A percentile compares a stretch with the other conserved stretches of the same genome.
phyloP scores from a whole-genome alignment of 2,329 filamentous ascomycete genomes.

The Geoglossum cookeanum region DNA sequence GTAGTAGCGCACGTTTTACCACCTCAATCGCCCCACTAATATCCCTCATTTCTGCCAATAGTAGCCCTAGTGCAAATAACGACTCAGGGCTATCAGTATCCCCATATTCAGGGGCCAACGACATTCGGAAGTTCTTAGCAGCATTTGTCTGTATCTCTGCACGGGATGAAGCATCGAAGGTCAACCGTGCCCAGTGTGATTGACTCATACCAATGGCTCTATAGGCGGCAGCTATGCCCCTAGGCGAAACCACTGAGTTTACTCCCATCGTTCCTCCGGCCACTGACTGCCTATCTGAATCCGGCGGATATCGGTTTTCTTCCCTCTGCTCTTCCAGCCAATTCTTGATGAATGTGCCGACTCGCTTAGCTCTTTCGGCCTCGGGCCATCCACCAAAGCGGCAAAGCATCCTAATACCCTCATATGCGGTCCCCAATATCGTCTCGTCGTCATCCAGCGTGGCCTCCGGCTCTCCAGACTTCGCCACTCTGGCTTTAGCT shows the following conservation, averaged over 20 bases:
- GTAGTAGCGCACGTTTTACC: conserved; percentile 55
- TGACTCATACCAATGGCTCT: conserved; percentile 71
- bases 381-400: conserved; percentile 58
- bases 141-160: conserved; percentile 60
- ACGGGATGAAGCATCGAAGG: conserved; percentile 53
- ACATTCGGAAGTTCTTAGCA: conserved; percentile 53
- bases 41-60: conserved; percentile 77
- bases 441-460: conserved; percentile 62
- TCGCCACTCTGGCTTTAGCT: conserved; percentile 66
- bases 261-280: conserved; percentile 12
- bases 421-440: conserved; percentile 57
- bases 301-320: conserved; percentile 16
- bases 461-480: conserved; percentile 46
- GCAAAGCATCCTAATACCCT: conserved; percentile 64
- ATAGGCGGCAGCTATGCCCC: conserved; percentile 51
- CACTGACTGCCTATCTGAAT: conserved; percentile 14
- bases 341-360: conserved; percentile 52
- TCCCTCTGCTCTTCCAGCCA: conserved; percentile 46
- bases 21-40: conserved; percentile 63
- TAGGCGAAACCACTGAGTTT: conserved; percentile 32
- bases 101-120: conserved; percentile 46
- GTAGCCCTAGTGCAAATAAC: conserved; percentile 60
- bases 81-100: conserved; percentile 52
- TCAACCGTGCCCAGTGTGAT: conserved; percentile 71
- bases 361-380: conserved; percentile 56